Base-by-base conservation (phyloP, 2,329 filamentous ascomycete species). In the Colletotrichum melonis region DNA sequence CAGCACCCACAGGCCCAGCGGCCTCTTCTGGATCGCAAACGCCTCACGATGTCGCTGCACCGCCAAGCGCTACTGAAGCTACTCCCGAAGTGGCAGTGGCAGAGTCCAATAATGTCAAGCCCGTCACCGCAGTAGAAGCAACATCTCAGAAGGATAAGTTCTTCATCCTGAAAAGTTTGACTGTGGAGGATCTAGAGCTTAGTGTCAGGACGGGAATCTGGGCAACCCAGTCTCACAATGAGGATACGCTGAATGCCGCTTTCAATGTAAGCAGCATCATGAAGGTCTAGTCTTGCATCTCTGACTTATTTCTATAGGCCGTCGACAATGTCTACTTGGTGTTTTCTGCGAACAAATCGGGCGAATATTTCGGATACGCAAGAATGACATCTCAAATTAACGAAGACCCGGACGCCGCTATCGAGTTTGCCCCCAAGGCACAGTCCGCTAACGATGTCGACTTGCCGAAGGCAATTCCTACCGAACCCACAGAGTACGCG, bases 331-430 rank as follows among this genome's bases (percentile, higher is more conserved):
- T 98, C 1, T 98, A 95, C 79, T 87, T 98, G 35, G 91, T 98
- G 16, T 98, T 98, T 81, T 98, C 96, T 1, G 96, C 96, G 14
- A 98, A 98, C 82, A 98, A 98, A 79, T 98, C 96, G 0, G 96
- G 96, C 14, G 96, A 98, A 82, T 98, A 98, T 80, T 98, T 97
- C 83, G 96, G 96, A 24, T 98, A 97, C 79, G 96, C 95, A 24
- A 91, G 93, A 49, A 98, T 98, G 96, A 86, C 88, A 11, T 98
- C 96, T 26, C 86, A 91, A 4, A 97, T 98, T 78, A 92, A 93
- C 77, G 90, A 95, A 67, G 93, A 97, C 76, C 91, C 92, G 12
- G 88, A 88, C 0, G 90, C 92, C 1, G 90, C 91, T 0, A 90
- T 94, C 62, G 88, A 93, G 78, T 92, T 94, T 81, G 91, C 91